Base-by-base conservation (phyloP, 1,284 basidiomycete genomes). In the Rhodotorula glutinis region DNA sequence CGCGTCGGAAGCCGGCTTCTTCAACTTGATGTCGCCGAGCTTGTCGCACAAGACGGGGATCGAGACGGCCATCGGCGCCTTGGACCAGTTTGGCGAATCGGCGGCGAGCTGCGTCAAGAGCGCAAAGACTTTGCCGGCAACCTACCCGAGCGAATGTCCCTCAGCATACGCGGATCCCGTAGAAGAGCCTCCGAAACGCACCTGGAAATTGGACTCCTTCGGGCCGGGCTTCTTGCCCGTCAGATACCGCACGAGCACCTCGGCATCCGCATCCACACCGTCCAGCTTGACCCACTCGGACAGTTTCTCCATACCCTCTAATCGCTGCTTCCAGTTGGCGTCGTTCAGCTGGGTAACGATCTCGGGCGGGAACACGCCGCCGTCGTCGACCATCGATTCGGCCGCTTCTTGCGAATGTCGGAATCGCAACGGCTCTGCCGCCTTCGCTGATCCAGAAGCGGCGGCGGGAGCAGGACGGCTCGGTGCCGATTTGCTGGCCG, bases 151-250 rank as follows among this genome's bases (percentile, higher is more conserved):
- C 49, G 5, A n/a, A n/a, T 11, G 14, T 51, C 25, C 14, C 14
- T 14, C 10, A 25, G 25, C 11, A 17, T 13, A 16, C 49, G 10
- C 8, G 4, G 27, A 25, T 27, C 14, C n/a, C 11, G n/a, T n/a
- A 51, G 49, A 47, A 13, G 25, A 2, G n/a, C 11, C 1, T 23
- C 7, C n/a, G 4, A 25, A 3, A 77, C 83, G 65, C 70, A 89
- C 91, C 82, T 99, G 96, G 76, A 98, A 98, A 77, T 98, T 99
- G 83, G 97, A 98, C 81, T 99, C 96, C 51, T 85, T 86, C 93
- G 92, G 97, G 2, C 95, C 93, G 2, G 85, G 85, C 75, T 90
- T 93, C 83, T 96, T 98, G 30, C 86, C 61, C 1, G 60, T 87
- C 60, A 98, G 80, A 73, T 90, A 89, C n/a, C 95, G 85, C 23